Evolutionary conservation across 2,329 filamentous ascomycete genomes (phyloP), one percentile per base, ranked within the genome.

Genomic region (Aureobasidium mangrovei): DNA sequence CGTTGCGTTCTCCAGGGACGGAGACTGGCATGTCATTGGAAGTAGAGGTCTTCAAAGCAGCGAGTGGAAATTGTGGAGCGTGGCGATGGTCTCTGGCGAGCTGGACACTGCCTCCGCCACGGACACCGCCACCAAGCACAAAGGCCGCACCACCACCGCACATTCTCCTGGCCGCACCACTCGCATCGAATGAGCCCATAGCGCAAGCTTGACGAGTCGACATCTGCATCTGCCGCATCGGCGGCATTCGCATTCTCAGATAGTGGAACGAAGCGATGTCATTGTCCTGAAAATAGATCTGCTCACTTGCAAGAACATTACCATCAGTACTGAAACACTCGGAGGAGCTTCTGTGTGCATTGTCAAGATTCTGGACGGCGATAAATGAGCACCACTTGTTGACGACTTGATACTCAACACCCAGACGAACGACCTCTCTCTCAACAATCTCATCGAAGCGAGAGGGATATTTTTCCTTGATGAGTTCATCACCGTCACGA

Each of bases 371-470:
- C 57, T 83, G 74, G 1, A 86, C 74, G 2, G 86, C 86, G 3
- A 89, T 80, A 58, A 89, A 90, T 0, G 84, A 86, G 62, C 81
- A 86, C 78, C 81, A 86, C 63, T 83, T 85, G 1, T 83, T 80
- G 2, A 76, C 79, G 7, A 89, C 78, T 61, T 87, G 83, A 62
- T 81, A 87, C 55, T 76, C 72, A 9, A 83, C 74, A 0, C 85
- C 85, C 0, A 89, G 71, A 0, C 79, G 72, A 1, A 88, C 82
- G 7, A 78, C 83, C 63, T 89, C 85, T 1, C 77, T 75, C 64
- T 85, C 77, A 0, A 83, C 77, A 62, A 88, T 74, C 44, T 81
- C 77, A 9, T 75, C 67, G 63, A 84, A 83, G 3, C 73, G 74
- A 12, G 73, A 73, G 3, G 72, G 65, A 40, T 77, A 71, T 45